Conservation (phyloP, 306 rosid genomes). For the Acacia crassicarpa region DNA sequence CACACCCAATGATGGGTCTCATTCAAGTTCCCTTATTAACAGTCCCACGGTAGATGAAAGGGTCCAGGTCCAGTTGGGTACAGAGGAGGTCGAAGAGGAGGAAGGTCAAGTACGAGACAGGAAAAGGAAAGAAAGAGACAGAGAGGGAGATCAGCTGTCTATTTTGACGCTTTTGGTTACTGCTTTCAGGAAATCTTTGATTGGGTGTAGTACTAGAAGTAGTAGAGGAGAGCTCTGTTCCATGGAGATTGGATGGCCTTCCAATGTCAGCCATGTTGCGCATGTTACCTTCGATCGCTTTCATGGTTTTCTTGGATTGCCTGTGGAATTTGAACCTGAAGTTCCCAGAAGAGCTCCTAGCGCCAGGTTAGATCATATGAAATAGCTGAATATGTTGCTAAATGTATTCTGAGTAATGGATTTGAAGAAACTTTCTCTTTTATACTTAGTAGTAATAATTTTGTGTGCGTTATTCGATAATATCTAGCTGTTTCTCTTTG, state of each 20-base stretch:
- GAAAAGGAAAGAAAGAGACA: slow-evolving; percentile 63
- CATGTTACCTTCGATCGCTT: slow-evolving; percentile 87
- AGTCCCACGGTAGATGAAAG: slow-evolving; percentile 41
- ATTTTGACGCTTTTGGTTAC: slow-evolving; percentile 57
- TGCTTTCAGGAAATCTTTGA: slow-evolving; percentile 73
- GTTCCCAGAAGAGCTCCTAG: slow-evolving; percentile 82
- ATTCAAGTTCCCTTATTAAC: slow-evolving; percentile 48
- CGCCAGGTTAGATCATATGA: slow-evolving; percentile 53
- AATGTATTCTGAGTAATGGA: not conserved
- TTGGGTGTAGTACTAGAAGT: slow-evolving; percentile 51
- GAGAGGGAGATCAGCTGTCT: slow-evolving; percentile 75
- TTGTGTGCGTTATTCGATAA: not conserved
- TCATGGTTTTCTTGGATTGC: slow-evolving; percentile 87
- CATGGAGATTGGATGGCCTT: slow-evolving; percentile 86
- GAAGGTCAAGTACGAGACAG: slow-evolving; percentile 36
- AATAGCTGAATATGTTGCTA: slow-evolving; percentile 6
- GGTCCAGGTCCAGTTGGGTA: slow-evolving; percentile 39
- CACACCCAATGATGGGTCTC: slow-evolving; percentile 50
- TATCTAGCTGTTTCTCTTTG: not conserved
- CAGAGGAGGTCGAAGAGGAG: slow-evolving; percentile 32
- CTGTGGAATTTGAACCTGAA: slow-evolving; percentile 77
- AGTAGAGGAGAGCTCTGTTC: slow-evolving; percentile 43
- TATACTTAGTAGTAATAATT: not conserved
- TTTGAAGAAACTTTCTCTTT: not conserved
- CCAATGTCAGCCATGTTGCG: slow-evolving; percentile 73